Evolutionary conservation across 768 basidiomycete genomes (phyloP), one percentile per base, ranked within the genome.

Genomic region (Suillus subaureus): DNA sequence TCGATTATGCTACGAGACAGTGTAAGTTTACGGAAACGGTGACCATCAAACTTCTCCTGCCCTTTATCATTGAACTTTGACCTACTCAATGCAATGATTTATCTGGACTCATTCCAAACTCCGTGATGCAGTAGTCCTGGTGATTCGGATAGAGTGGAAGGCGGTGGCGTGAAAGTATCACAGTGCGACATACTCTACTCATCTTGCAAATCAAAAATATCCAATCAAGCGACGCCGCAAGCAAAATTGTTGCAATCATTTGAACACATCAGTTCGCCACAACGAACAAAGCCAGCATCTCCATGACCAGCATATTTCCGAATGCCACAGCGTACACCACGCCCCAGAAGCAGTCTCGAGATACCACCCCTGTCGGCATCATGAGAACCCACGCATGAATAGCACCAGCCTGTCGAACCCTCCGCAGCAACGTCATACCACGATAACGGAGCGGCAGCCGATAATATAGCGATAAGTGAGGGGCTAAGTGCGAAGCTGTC

Each of bases 401-500:
- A 55, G 31, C 54, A 55, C 21, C 18, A 55, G 31, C 11, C 18
- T 33, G 54, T 33, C 54, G 28, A 31, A 54, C 52, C 52, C 54
- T 55, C 18, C 54, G 31, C 31, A 55, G 54, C 54, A 55, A 55
- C 21, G 21, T 6, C 31, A 55, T 55, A 21, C 52, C 6, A 54
- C 6, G 54, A 55, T 55, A 55, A 55, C 54, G 54, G 31, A n/a
- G 21, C 54, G 54, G 54, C 54, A 55, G 31, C 54, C 54, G 54
- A 55, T 55, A 33, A 33, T 55, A 18, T n/a, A 55, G 31, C 54
- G 54, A 55, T 55, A 55, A 55, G 54, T 55, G 54, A 55, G 54
- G 54, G 54, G 54, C 31, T 33, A 55, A 55, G 54, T 33, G 54
- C 31, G 31, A 55, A 33, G 54, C 54, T 55, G 54, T 55, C 5